These are phyloP conservation scores for Madurella fahalii DNA, from an alignment of 2,329 filamentous ascomycete species.

Conservation along the genomic window DNA sequence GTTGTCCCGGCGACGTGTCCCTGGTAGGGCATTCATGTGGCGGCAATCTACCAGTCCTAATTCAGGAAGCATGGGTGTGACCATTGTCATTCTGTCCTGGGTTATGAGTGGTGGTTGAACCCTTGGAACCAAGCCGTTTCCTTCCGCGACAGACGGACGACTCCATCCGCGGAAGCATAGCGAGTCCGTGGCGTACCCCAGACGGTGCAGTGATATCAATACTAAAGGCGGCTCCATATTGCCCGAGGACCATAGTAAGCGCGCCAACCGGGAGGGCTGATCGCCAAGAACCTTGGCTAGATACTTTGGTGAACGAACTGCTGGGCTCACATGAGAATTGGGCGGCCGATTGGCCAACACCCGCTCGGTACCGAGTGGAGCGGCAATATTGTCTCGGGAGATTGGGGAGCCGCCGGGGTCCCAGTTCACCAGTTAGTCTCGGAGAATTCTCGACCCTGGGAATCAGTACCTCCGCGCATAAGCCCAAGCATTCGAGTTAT, in stretches of 20 bases:
- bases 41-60: neutral
- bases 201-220: neutral
- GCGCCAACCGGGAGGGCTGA: constrained; percentile 6
- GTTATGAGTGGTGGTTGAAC: neutral
- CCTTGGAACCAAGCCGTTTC: neutral
- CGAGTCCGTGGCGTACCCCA: neutral
- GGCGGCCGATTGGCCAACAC: neutral
- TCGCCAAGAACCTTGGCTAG: constrained; percentile 11
- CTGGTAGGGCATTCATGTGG: neutral
- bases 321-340: neutral
- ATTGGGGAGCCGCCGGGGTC: neutral
- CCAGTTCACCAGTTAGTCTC: neutral
- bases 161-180: constrained; percentile 1
- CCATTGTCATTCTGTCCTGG: neutral
- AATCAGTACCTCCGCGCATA: no score
- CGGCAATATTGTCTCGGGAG: neutral
- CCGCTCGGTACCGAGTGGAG: neutral
- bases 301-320: neutral
- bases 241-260: neutral
- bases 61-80: neutral
- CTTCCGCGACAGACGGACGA: neutral
- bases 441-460: neutral
- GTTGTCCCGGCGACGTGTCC: neutral
- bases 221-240: constrained; percentile 11
- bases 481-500: no score